phyloP scores from a whole-genome alignment of 2,329 filamentous ascomycete species.

The Botryotinia calthae region DNA sequence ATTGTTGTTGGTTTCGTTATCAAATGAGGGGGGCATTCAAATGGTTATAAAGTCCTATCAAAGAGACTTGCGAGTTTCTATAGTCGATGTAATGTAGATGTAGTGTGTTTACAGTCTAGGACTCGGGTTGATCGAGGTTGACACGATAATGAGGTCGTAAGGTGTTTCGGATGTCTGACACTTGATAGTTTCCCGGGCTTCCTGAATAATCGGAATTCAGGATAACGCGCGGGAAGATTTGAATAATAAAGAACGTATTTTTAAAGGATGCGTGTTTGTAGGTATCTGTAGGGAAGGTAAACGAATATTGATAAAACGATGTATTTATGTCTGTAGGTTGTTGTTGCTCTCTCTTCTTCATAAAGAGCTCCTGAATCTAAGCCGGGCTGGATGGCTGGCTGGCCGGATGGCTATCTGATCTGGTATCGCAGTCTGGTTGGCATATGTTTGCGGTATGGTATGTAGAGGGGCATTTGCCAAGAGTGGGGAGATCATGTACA shows the following conservation, averaged over 20 bases:
- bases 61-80: not conserved
- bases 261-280: not conserved
- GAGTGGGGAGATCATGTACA: constrained; percentile 18
- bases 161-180: constrained; percentile 13
- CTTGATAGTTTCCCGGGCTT: constrained; percentile 27
- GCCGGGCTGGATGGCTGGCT: not conserved
- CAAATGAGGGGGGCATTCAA: constrained; percentile 42
- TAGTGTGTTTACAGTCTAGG: constrained; percentile 15
- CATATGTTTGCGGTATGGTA: constrained; percentile 14
- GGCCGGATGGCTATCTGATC: constrained; percentile 1
- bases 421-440: not conserved
- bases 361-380: constrained; percentile 20
- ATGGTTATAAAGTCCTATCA: constrained; percentile 22
- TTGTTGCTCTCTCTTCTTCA: constrained; percentile 15
- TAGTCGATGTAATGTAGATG: not conserved
- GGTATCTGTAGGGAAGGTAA: not conserved
- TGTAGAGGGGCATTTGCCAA: constrained; percentile 17
- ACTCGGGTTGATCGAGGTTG: constrained; percentile 12
- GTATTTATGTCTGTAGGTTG: constrained; percentile 18
- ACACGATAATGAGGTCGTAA: constrained; percentile 20
- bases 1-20: constrained; percentile 35
- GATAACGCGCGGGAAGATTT: constrained; percentile 29
- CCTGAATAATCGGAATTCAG: constrained; percentile 32
- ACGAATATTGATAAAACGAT: not conserved
- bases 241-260: not conserved